Conservation (phyloP, 768 basidiomycete species). For the Trametes meyenii region DNA sequence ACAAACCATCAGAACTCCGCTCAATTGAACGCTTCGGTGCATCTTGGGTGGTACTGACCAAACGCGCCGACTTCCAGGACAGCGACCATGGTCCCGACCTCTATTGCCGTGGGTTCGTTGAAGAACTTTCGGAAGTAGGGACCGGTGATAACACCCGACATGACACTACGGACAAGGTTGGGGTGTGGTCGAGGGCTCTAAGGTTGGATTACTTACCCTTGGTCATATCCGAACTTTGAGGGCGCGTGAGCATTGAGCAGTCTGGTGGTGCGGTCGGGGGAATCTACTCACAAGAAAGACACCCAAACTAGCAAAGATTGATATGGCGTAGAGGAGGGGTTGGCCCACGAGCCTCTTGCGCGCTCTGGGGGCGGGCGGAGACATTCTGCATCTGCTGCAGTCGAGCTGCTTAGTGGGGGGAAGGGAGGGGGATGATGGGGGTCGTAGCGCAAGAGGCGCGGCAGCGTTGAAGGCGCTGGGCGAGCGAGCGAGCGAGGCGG, state of each 20-base stretch:
- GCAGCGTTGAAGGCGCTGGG: constrained; percentile 1
- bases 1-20: constrained; percentile 13
- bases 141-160: constrained; percentile 91
- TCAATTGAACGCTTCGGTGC: background rate
- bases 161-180: constrained; percentile 54
- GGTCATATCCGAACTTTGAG: constrained; percentile 80
- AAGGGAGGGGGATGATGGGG: constrained; percentile 13
- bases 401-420: constrained; percentile 7
- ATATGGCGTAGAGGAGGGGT: constrained; percentile 76
- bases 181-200: constrained; percentile 6
- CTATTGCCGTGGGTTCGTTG: constrained; percentile 69
- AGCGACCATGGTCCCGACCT: constrained; percentile 95
- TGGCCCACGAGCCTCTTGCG: constrained; percentile 70
- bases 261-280: background rate
- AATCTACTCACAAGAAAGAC: constrained; percentile 72
- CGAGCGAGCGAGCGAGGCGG: constrained; percentile 1
- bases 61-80: constrained; percentile 92
- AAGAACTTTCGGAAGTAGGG: constrained; percentile 84
- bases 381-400: constrained; percentile 57
- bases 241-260: constrained; percentile 8
- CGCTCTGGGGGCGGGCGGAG: constrained; percentile 30
- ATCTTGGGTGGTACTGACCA: constrained; percentile 48
- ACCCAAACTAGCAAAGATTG: constrained; percentile 80
- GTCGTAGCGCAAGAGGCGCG: constrained; percentile 12
- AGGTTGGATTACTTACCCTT: constrained; percentile 56